A percentile compares a stretch with the other conserved stretches of the same genome.
phyloP scores from a whole-genome alignment of 257 asterid genomes.

The Capsicum baccatum region DNA sequence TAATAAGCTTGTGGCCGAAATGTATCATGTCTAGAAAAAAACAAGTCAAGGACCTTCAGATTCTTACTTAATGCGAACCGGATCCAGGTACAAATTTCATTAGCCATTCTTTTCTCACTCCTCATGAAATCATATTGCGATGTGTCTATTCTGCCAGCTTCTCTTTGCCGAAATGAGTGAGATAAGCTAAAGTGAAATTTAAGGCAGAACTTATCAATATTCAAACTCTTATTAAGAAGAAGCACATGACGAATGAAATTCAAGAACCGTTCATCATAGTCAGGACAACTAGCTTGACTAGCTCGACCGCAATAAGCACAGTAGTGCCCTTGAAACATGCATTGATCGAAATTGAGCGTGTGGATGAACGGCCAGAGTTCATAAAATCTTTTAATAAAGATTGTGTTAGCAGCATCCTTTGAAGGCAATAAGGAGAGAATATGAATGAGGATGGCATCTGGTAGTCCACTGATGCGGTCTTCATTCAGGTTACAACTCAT shows the following conservation, averaged over 20 bases:
- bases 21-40: too few species aligned
- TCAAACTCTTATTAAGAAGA: constrained; percentile 25
- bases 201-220: background rate
- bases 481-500: background rate
- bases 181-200: too few species aligned
- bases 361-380: constrained; percentile 41
- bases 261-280: constrained; percentile 24
- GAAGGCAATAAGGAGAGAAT: constrained; percentile 44
- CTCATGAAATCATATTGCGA: too few species aligned
- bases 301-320: background rate
- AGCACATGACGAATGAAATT: constrained; percentile 35
- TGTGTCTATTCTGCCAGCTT: too few species aligned
- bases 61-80: too few species aligned
- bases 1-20: too few species aligned
- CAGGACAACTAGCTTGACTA: background rate
- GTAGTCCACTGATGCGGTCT: constrained; percentile 40
- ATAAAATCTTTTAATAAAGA: constrained; percentile 38
- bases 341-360: constrained; percentile 37
- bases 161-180: too few species aligned
- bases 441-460: constrained; percentile 34
- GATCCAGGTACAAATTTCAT: too few species aligned
- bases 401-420: constrained; percentile 36
- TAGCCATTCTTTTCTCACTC: too few species aligned
- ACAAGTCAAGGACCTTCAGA: too few species aligned
- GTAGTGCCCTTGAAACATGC: constrained; percentile 22